phyloP scores from a whole-genome alignment of 768 basidiomycete species.

The Lactarius indigo region DNA sequence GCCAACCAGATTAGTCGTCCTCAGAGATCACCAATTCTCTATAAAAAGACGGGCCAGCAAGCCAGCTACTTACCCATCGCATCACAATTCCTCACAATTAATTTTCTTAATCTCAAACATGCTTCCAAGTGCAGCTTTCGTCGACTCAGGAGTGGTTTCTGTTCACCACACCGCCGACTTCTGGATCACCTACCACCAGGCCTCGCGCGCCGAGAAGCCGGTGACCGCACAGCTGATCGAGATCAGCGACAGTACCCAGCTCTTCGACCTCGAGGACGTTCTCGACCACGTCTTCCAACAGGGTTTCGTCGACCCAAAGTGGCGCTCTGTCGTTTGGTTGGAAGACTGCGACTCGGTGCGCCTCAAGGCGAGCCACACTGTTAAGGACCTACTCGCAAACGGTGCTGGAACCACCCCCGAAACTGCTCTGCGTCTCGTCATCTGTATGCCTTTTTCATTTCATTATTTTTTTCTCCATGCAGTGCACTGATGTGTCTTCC shows the following conservation, averaged over 20 bases:
- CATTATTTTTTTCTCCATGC: background rate
- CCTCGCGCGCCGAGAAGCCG: slow-evolving; percentile 41
- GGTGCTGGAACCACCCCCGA: slow-evolving; percentile 43
- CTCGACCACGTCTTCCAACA: slow-evolving; percentile 44
- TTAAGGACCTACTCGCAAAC: slow-evolving; percentile 35
- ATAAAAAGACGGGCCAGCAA: no score
- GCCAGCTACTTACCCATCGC: no score
- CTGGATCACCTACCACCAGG: slow-evolving; percentile 48
- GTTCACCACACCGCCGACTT: slow-evolving; percentile 31
- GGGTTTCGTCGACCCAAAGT: slow-evolving; percentile 45
- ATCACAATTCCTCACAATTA: no score
- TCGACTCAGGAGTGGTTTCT: no score
- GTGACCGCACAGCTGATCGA: slow-evolving; percentile 48
- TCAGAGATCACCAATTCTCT: no score
- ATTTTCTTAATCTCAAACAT: no score
- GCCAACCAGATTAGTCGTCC: no score
- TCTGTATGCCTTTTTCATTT: slow-evolving; percentile 35
- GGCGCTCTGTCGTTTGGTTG: slow-evolving; percentile 43
- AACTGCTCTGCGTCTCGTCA: slow-evolving; percentile 42
- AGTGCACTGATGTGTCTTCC: background rate
- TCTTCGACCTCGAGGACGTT: slow-evolving; percentile 46
- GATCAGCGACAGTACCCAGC: slow-evolving; percentile 40
- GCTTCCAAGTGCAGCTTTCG: no score
- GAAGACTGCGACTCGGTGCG: slow-evolving; percentile 39
- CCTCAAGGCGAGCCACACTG: slow-evolving; percentile 34